Evolutionary conservation across 495 filamentous ascomycete genomes (phyloP).

Genomic region (Penicillium pancosmium): DNA sequence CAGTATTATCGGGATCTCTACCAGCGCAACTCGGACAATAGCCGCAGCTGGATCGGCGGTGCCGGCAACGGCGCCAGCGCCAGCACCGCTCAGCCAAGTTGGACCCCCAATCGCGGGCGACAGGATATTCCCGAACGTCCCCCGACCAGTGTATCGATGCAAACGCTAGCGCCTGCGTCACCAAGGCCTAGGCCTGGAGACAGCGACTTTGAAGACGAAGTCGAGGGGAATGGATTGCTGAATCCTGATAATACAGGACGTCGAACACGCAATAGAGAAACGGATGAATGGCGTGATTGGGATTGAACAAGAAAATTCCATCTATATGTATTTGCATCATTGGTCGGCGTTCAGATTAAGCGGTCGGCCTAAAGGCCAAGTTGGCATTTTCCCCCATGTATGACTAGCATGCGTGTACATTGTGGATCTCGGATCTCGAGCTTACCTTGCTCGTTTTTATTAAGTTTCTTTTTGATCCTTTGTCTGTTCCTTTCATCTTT

Average conservation of each 20-base stretch:
- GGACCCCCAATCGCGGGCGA: conserved; percentile 46
- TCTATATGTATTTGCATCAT: conserved; percentile 3
- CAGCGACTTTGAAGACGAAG: conserved; percentile 42
- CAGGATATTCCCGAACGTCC: conserved; percentile 55
- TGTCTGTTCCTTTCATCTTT: too few relatives aligned
- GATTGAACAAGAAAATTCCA: conserved; percentile 27
- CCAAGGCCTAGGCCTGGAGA: conserved; percentile 49
- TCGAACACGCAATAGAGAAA: conserved; percentile 16
- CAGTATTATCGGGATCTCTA: conserved; percentile 50
- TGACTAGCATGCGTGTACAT: conserved; percentile 11
- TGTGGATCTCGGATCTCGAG: conserved; percentile 4
- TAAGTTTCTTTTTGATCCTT: too few relatives aligned
- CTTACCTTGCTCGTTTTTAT: neutral
- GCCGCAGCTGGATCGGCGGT: conserved; percentile 35
- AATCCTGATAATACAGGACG: conserved; percentile 17
- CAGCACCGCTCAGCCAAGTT: conserved; percentile 16
- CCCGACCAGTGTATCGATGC: conserved; percentile 55
- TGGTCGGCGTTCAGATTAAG: conserved; percentile 6
- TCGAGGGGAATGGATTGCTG: conserved; percentile 31
- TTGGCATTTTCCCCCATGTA: conserved; percentile 16
- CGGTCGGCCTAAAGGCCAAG: conserved; percentile 11
- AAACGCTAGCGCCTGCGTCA: conserved; percentile 49
- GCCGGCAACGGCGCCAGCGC: conserved; percentile 3
- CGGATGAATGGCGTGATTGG: conserved; percentile 51
- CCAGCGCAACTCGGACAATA: conserved; percentile 42